phyloP scores from a whole-genome alignment of 148 eudicot genomes.

The Cornus florida region DNA sequence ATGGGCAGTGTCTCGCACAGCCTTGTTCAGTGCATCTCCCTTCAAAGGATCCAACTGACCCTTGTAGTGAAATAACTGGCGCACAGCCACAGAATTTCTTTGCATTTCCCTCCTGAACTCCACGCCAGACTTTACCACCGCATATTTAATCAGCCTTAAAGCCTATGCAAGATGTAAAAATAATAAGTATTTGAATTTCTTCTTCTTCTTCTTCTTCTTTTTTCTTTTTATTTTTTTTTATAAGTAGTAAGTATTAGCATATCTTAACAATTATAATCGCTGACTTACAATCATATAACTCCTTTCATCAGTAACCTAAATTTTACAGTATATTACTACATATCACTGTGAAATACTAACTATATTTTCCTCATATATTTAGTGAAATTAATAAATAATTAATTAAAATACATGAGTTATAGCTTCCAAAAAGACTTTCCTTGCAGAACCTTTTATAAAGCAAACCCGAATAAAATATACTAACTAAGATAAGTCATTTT shows the following conservation, averaged over 20 bases:
- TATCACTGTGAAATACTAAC: not conserved
- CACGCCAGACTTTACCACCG: conserved; percentile 72
- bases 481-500: not conserved
- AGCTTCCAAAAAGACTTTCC: not conserved
- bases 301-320: not conserved
- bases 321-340: not conserved
- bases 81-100: conserved; percentile 76
- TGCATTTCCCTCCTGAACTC: conserved; percentile 88
- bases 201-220: too few species aligned
- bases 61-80: conserved; percentile 71
- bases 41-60: conserved; percentile 73
- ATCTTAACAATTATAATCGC: not conserved
- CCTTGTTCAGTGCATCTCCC: conserved; percentile 77
- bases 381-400: not conserved
- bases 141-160: conserved; percentile 66
- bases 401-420: too few species aligned
- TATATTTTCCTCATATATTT: not conserved
- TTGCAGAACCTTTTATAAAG: not conserved
- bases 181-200: not conserved
- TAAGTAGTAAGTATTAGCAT: not conserved
- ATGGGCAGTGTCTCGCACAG: conserved; percentile 82
- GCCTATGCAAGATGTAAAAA: conserved; percentile 41
- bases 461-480: not conserved
- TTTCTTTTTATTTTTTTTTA: too few species aligned
- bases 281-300: not conserved